Evolutionary conservation across 257 asterid species (phyloP), one percentile per base, ranked within the genome.

Genomic region (Forsythia suspensa): DNA sequence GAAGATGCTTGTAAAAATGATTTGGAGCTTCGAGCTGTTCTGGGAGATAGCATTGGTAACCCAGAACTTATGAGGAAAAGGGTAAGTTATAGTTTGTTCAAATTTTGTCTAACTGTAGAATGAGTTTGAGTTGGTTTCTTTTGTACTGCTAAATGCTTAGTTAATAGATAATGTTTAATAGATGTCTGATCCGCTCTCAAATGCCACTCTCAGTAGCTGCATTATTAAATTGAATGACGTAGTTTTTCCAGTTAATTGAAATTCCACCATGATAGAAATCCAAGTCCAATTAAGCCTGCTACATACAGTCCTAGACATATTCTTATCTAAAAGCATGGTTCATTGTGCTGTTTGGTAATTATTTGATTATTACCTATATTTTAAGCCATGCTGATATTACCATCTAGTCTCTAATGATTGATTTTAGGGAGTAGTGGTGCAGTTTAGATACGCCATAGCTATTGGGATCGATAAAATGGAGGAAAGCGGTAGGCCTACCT

Each of bases 1-100:
- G 99, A 95, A 85, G 93, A 90, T 88, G 97, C 98, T 51, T 95
- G 99, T 87, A 86, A 75, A 79, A 85, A 90, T 84, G 99, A 95
- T 77, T 80, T 89, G 0, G 98, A 95, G 89, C 94, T 95, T 76
- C 90, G 98, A 81, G 94, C 98, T 76, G 97, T 95, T 81, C 91
- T 95, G 42, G 97, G 97, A 51, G 98, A 91, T 84, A 95, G 97
- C 80, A 84, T 95, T 85, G 99, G 99, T 38, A 85, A 95, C 82
- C 99, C 99, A 24, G 98, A 93, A 74, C 96, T 89, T 78, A 95
- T 95, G 99, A 90, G 92, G 79, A 87, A 95, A 84, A 88, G 86
- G 79, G 99, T 95, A 70, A 75, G 87, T 70, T 75, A 12, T 21
- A 34, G n/a, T 70, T 79, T 80, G 46, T 66, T 71, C 13, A 20